Evolutionary conservation across 257 asterid species (phyloP).

Genomic region (Solanum tarijense): DNA sequence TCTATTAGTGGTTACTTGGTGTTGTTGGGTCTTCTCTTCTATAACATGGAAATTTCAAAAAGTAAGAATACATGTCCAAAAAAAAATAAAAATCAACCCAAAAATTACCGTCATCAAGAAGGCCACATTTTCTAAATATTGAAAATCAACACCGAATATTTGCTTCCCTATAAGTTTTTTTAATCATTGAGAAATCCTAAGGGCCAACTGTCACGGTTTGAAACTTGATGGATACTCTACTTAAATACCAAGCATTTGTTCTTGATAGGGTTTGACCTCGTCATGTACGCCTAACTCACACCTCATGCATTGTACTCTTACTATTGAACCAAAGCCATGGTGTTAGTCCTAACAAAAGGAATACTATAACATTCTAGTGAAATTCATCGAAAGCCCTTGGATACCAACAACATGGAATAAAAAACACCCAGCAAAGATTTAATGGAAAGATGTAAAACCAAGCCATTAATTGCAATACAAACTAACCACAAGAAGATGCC

Average conservation of each 20-base stretch:
- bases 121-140: background rate
- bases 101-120: background rate
- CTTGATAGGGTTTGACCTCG: background rate
- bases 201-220: background rate
- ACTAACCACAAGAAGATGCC: background rate
- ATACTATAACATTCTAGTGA: background rate
- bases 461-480: background rate
- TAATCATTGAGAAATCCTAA: background rate
- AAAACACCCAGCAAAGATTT: background rate
- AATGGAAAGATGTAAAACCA: background rate
- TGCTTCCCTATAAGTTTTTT: background rate
- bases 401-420: background rate
- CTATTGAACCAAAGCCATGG: background rate
- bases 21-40: no score
- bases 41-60: no score
- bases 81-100: no score
- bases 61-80: no score
- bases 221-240: background rate
- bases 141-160: background rate
- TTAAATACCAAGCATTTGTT: background rate
- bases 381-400: background rate
- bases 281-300: background rate
- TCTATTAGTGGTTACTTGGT: no score
- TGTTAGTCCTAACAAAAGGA: background rate
- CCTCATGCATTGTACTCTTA: background rate